Evolutionary conservation across 2,329 filamentous ascomycete genomes (phyloP).

Genomic region (Fusarium caatingaense): DNA sequence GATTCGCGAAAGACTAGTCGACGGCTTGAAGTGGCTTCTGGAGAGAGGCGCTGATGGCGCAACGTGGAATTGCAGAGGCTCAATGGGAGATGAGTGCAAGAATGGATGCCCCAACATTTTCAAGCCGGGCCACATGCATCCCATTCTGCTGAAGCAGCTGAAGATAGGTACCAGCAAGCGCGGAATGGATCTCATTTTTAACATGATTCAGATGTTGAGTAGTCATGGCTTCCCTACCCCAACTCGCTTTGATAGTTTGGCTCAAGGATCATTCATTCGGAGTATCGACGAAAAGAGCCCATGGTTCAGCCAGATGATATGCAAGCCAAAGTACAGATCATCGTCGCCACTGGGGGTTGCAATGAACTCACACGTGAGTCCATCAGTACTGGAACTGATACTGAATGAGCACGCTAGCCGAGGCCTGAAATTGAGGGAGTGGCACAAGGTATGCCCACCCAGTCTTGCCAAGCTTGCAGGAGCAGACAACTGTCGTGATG

Average conservation of each 20-base stretch:
- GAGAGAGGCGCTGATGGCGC: conserved; percentile 1
- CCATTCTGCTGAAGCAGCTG: neutral
- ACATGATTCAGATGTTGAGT: conserved; percentile 1
- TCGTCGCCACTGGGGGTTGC: neutral
- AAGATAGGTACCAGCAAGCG: neutral
- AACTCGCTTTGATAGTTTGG: neutral
- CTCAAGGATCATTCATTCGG: neutral
- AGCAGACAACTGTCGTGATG: neutral
- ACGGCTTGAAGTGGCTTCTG: conserved; percentile 15
- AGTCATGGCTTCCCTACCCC: neutral
- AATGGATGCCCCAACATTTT: too few relatives aligned
- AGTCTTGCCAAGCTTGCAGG: neutral
- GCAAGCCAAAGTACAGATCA: neutral
- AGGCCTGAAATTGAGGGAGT: neutral
- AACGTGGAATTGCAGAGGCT: neutral
- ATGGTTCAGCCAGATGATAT: neutral
- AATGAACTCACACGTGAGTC: conserved; percentile 10
- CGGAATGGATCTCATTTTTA: neutral
- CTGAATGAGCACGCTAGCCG: neutral
- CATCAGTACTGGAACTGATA: conserved; percentile 15
- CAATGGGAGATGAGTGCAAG: neutral
- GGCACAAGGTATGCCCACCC: neutral
- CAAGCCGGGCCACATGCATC: neutral
- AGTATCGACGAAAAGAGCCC: neutral
- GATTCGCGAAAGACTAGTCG: neutral